phyloP scores from a whole-genome alignment of 108 stramenopile species.

The Cyclotella baltica region DNA sequence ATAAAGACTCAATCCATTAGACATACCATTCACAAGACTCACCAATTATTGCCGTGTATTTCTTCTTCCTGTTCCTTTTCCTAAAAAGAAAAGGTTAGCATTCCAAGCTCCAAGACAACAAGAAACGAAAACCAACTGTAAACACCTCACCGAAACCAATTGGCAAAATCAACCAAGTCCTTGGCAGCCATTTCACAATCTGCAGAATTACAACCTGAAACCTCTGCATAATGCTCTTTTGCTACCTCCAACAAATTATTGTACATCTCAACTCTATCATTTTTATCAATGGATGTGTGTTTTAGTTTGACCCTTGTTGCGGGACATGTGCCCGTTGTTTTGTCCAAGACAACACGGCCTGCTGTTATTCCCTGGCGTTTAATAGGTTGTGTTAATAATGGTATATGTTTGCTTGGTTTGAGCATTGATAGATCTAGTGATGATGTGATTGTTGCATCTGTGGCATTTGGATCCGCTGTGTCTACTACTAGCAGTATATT shows the following conservation, averaged over 20 bases:
- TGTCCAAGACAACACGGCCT: slow-evolving; percentile 64
- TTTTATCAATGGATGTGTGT: slow-evolving; percentile 52
- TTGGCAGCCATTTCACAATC: slow-evolving; percentile 8
- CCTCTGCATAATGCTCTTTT: slow-evolving; percentile 35
- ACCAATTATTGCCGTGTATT: not conserved
- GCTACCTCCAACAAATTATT: slow-evolving; percentile 52
- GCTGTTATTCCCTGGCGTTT: slow-evolving; percentile 51
- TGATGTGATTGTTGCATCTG: not conserved
- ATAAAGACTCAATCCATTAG: not conserved
- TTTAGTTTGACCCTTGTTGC: slow-evolving; percentile 54
- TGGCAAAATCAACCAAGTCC: slow-evolving; percentile 12
- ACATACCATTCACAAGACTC: not conserved
- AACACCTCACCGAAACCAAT: slow-evolving; percentile 10
- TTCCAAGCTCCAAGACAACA: not conserved
- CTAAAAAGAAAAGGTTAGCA: not conserved
- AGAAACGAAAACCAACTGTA: not conserved
- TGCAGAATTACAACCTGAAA: slow-evolving; percentile 13
- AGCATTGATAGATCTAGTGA: slow-evolving; percentile 24
- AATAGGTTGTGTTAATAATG: slow-evolving; percentile 32
- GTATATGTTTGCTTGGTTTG: slow-evolving; percentile 44
- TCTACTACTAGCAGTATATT: slow-evolving; percentile 58
- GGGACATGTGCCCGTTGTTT: slow-evolving; percentile 59
- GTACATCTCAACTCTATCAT: slow-evolving; percentile 52
- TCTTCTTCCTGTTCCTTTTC: not conserved
- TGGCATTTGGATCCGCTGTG: not conserved